Base-by-base conservation (phyloP, 2,329 filamentous ascomycete genomes). In the Fusarium sp. region DNA sequence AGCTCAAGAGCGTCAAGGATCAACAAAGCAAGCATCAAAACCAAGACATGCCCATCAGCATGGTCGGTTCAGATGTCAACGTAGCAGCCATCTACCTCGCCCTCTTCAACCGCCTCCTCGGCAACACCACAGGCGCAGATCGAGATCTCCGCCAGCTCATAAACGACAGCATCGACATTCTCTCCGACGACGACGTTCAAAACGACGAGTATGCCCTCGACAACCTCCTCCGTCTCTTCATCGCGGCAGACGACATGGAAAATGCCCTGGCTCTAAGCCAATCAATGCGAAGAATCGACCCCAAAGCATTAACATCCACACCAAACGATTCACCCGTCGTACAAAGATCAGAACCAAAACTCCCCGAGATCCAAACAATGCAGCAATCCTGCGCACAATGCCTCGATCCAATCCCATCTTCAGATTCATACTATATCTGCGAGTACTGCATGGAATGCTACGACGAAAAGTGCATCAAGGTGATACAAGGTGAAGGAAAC, bases 151-250 rank as follows among this genome's bases (percentile, higher is more conserved):
- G 75, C 2, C 76, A 67, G 1, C 78, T 85, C 24, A 79, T 85
- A 16, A 72, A 79, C 16, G 83, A 84, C 27, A 83, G 81, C 44
- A 76, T 85, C 14, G 79, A 79, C 2, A 81, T 84, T 6, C 69
- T 85, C 1, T 81, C 82, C 0, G 84, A 85, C 35, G 80, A 82
- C 10, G 84, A 85, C 65, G 82, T 81, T 3, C 78, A 81, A 17
- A 85, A 85, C 53, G 84, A 85, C 66, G 80, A 81, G 35, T 85
- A 81, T 36, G 83, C 83, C 6, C 77, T 85, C 2, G 83, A 84
- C 63, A 85, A 85, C 59, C 79, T 85, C 14, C 78, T 84, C 1
- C 80, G 80, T 1, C 80, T 82, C 2, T 79, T 85, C 59, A 79
- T 84, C 44, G 84, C 84, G 0, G 80, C 81, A 8, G 77, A 80